These are phyloP conservation scores for Plasmodium knowlesi DNA, from an alignment of 169 alveolate species.

Conservation along the genomic window DNA sequence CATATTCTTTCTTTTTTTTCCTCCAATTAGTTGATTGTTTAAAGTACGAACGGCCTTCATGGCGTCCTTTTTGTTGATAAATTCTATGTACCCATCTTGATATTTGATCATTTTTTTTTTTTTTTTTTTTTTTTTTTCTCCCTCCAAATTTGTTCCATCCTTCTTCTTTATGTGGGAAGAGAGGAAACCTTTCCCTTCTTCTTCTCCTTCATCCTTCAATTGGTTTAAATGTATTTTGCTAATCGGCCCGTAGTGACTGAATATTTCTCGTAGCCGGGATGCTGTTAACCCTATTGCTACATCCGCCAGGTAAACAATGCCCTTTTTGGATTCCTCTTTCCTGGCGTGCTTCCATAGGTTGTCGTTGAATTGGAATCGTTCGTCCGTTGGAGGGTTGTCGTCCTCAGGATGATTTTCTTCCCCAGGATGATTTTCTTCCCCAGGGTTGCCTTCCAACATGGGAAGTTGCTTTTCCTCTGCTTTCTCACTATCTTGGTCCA, in stretches of 20 bases:
- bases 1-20: constrained; percentile 90
- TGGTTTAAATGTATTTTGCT: constrained; percentile 85
- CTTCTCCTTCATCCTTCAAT: constrained; percentile 79
- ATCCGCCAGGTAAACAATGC: constrained; percentile 34
- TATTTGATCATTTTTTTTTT: constrained; percentile 73
- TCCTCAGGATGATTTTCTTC: not conserved
- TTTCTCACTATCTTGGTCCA: not conserved
- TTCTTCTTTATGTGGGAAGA: constrained; percentile 2
- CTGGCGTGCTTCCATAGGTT: constrained; percentile 22
- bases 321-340: constrained; percentile 53
- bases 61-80: constrained; percentile 90
- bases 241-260: constrained; percentile 81
- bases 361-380: constrained; percentile 59
- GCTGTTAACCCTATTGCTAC: constrained; percentile 37
- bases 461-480: not conserved
- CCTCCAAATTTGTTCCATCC: constrained; percentile 63
- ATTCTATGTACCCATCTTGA: constrained; percentile 94
- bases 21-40: constrained; percentile 91
- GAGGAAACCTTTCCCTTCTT: not conserved
- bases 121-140: not conserved
- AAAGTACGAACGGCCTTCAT: constrained; percentile 89
- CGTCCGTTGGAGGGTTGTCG: not conserved
- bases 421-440: no score
- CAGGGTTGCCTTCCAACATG: not conserved
- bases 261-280: constrained; percentile 80